These are phyloP conservation scores for Drechslera avenae DNA, from an alignment of 2,329 filamentous ascomycete species.

Conservation along the genomic window DNA sequence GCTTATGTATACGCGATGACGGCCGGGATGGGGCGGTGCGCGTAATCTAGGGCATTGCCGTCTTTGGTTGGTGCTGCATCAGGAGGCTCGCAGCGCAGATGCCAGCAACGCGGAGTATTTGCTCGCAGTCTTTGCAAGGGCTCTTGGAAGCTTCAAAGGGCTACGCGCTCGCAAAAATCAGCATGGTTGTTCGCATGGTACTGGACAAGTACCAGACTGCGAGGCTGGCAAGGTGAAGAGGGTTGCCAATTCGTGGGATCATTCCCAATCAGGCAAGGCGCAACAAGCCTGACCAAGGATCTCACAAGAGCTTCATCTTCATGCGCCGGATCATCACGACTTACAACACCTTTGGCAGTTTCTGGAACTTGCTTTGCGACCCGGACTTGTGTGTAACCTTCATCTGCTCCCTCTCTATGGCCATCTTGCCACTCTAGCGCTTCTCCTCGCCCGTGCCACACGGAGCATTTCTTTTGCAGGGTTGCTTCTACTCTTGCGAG, in stretches of 20 bases:
- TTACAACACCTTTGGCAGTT: constrained; percentile 25
- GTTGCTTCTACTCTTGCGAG: constrained; percentile 25
- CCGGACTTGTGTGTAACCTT: background rate
- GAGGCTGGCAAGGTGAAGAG: constrained; percentile 13
- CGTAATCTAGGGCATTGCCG: constrained; percentile 19
- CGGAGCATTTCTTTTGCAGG: constrained; percentile 41
- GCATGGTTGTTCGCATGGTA: background rate
- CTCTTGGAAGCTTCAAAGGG: background rate
- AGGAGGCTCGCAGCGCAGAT: constrained; percentile 10
- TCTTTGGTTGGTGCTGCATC: constrained; percentile 24
- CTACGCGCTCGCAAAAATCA: background rate
- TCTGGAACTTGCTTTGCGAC: constrained; percentile 14
- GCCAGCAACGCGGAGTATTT: background rate
- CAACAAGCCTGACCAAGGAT: constrained; percentile 16
- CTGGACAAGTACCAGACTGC: too few species aligned
- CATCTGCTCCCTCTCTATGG: constrained; percentile 3
- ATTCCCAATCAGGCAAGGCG: constrained; percentile 16
- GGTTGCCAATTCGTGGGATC: constrained; percentile 16
- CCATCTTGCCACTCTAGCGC: background rate
- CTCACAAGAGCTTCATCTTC: constrained; percentile 32
- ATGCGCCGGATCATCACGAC: constrained; percentile 27
- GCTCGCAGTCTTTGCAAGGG: background rate
- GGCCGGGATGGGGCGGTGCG: constrained; percentile 9
- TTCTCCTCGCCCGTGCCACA: constrained; percentile 23
- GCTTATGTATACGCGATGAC: background rate